A percentile compares a stretch with the other conserved stretches of the same genome.
Evolutionary conservation across 2,329 filamentous ascomycete species (phyloP).

Genomic region (Neofusicoccum sp.): DNA sequence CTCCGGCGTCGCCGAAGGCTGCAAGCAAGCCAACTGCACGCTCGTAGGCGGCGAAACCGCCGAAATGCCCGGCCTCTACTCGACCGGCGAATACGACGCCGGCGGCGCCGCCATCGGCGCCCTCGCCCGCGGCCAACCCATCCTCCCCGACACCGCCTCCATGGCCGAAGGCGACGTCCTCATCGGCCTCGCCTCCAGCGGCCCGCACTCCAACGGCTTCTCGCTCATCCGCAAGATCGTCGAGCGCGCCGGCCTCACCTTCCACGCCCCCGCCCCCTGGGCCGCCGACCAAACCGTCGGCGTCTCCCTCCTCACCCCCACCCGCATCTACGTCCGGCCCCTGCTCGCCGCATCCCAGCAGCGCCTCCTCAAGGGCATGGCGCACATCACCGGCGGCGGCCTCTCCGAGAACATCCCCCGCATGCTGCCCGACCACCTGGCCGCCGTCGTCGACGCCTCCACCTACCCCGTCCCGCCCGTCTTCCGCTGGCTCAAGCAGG

Average conservation of each 20-base stretch:
- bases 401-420: slow-evolving; percentile 92
- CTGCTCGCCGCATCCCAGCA: slow-evolving; percentile 67
- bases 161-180: slow-evolving; percentile 86
- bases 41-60: slow-evolving; percentile 97
- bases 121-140: slow-evolving; percentile 64
- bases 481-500: slow-evolving; percentile 82
- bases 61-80: slow-evolving; percentile 96
- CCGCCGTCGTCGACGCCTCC: slow-evolving; percentile 77
- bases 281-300: slow-evolving; percentile 63
- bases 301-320: slow-evolving; percentile 80
- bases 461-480: slow-evolving; percentile 77
- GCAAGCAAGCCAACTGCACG: slow-evolving; percentile 80
- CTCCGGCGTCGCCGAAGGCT: slow-evolving; percentile 85
- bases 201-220: slow-evolving; percentile 95
- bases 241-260: slow-evolving; percentile 69
- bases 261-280: slow-evolving; percentile 78
- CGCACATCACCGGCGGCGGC: slow-evolving; percentile 95
- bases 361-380: slow-evolving; percentile 81
- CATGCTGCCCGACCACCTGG: slow-evolving; percentile 79
- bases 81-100: slow-evolving; percentile 86
- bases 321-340: slow-evolving; percentile 88
- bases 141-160: slow-evolving; percentile 73
- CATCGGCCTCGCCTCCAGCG: slow-evolving; percentile 80
- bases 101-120: slow-evolving; percentile 89
- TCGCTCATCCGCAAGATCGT: slow-evolving; percentile 93